Evolutionary conservation across 78 protist species (phyloP), one percentile per base, ranked within the genome.

Genomic region (Dictyostelium firmibasis): DNA sequence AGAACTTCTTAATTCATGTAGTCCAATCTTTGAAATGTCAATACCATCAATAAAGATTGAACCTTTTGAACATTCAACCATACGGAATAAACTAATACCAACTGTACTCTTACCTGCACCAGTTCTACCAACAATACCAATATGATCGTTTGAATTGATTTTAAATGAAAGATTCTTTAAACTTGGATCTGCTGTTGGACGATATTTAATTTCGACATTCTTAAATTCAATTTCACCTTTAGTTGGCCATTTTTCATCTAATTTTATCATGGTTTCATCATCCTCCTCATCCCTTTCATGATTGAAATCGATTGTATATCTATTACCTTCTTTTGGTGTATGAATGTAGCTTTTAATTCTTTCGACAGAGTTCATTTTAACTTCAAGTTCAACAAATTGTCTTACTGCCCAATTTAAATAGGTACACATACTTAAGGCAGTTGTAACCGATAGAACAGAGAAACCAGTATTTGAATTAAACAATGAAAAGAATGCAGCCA

Each of bases 81-180:
- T 33, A 18, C 98, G 91, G 9, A 93, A 95, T 53, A 97, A 83
- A 23, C 95, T 77, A 10, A 64, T 33, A 67, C 96, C 92, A 86
- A 96, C n/a, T 11, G 96, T 79, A 33, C 95, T 84, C 67, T 97
- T 97, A 20, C 98, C 98, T 14, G 97, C 93, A 62, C 98, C 98
- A 8, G 99, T 98, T n/a, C 99, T 64, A 33, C 99, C 99, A 18
- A 94, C 95, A 29, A 98, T 83, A 50, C 98, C 98, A 70, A 98
- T 57, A 36, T 97, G 97, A 29, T 95, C 96, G 4, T 62, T 38
- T 2, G 93, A 23, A n/a, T 44, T 29, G 8, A 97, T 31, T 14
- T 7, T 4, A 29, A 76, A n/a, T 4, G 95, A 53, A 4, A 96
- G 23, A 13, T 93, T 97, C 1, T 41, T 2, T 57, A 98, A 95